Evolutionary conservation across 129 eudicot genomes (phyloP).

Genomic region (Saposhnikovia divaricata): DNA sequence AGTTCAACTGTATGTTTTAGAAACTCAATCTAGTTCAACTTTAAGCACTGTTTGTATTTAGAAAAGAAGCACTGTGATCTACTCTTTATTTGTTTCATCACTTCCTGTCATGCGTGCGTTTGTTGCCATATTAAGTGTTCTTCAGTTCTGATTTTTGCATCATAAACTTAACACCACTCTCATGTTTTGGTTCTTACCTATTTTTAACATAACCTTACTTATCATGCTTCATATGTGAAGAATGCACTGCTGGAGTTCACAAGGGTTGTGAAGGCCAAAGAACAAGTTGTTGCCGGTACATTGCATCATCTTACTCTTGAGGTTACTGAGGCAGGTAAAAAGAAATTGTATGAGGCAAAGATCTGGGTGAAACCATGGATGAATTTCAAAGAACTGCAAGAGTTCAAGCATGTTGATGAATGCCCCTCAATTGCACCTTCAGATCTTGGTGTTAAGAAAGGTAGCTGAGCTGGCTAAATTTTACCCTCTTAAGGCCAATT

Average conservation of each 20-base stretch:
- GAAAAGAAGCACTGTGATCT: no score
- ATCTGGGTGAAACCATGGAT: slow-evolving; percentile 86
- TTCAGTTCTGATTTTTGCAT: background rate
- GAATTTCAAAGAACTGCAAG: slow-evolving; percentile 61
- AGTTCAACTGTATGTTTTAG: background rate
- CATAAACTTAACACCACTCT: background rate
- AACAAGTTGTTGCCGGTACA: slow-evolving; percentile 59
- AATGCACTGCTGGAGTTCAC: slow-evolving; percentile 59
- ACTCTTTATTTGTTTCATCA: no score
- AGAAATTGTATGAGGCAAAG: slow-evolving; percentile 61
- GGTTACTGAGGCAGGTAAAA: slow-evolving; percentile 49
- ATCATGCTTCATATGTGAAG: slow-evolving; percentile 16
- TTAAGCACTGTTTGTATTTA: no score
- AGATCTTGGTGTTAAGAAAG: slow-evolving; percentile 10
- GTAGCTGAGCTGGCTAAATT: background rate
- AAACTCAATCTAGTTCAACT: no score
- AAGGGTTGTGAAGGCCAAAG: slow-evolving; percentile 45
- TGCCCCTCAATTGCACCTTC: slow-evolving; percentile 13
- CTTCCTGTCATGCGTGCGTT: background rate
- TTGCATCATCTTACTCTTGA: slow-evolving; percentile 60
- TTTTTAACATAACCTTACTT: background rate
- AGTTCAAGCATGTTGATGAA: slow-evolving; percentile 36
- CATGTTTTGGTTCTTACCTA: background rate
- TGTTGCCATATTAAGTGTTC: background rate
- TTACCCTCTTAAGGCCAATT: background rate